phyloP scores from a whole-genome alignment of 148 eudicot genomes.

The Fagopyrum tataricum region DNA sequence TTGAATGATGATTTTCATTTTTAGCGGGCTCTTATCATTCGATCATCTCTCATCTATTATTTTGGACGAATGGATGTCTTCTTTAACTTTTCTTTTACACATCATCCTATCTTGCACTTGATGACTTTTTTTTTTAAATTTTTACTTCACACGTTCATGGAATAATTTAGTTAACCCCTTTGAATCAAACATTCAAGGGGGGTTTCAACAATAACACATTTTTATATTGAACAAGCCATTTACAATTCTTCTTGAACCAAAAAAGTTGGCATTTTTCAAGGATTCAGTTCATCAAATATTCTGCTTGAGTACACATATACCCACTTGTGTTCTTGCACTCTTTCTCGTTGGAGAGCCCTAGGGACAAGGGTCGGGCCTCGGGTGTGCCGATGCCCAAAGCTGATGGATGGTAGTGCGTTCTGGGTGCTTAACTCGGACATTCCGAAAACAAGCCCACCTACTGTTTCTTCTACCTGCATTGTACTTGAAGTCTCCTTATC shows the following conservation, averaged over 20 bases:
- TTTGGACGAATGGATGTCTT: too few species aligned
- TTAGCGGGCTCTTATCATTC: too few species aligned
- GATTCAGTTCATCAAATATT: background rate
- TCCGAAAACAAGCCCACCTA: slow-evolving; percentile 65
- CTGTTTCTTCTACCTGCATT: slow-evolving; percentile 70
- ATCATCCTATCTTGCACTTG: too few species aligned
- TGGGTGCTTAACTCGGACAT: slow-evolving; percentile 64
- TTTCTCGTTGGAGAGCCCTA: slow-evolving; percentile 54
- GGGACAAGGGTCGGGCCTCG: slow-evolving; percentile 82
- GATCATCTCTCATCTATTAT: too few species aligned
- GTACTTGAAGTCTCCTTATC: slow-evolving; percentile 36
- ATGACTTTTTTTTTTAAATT: too few species aligned
- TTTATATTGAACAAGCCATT: background rate
- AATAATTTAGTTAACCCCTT: too few species aligned
- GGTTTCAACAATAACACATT: background rate
- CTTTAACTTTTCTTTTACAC: too few species aligned
- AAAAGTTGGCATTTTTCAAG: background rate
- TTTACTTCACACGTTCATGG: too few species aligned
- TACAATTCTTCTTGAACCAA: background rate
- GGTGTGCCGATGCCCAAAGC: slow-evolving; percentile 71
- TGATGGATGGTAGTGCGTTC: slow-evolving; percentile 63
- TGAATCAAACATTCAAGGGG: background rate
- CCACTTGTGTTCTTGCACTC: slow-evolving; percentile 23
- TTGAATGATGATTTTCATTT: too few species aligned
- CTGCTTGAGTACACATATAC: background rate